Evolutionary conservation across 768 basidiomycete genomes (phyloP), one percentile per base, ranked within the genome.

Genomic region (Lactarius pseudohatsudake): DNA sequence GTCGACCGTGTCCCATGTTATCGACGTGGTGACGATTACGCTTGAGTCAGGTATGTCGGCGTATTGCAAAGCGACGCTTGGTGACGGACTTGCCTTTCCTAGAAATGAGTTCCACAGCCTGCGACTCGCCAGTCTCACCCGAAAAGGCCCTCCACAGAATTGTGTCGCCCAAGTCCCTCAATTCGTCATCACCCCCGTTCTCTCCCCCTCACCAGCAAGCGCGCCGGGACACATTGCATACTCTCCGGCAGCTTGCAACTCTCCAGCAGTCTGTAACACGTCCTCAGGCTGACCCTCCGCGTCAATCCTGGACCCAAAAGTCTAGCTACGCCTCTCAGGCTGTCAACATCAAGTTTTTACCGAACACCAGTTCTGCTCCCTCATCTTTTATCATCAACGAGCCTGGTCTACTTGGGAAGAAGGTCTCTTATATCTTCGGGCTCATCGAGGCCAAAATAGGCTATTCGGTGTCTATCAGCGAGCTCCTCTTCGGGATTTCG

Each of bases 1-100:
- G 65, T 20, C 47, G 8, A 3, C 11, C 2, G 30, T 66, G 13
- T 7, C n/a, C 56, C 3, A 5, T 0, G 20, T n/a, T 13, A 16
- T 62, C 1, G 28, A 34, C 11, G 13, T 28, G 2, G 61, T 66
- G n/a, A 66, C 57, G 15, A 54, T 66, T 43, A 11, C 15, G 11
- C 30, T 58, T 2, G 50, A 58, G 32, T 45, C 61, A 20, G 65
- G 65, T 66, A 43, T 40, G 36, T 53, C 10, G 4, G 40, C n/a
- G 47, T 4, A 0, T 22, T 22, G 1, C 11, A 22, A 47, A 11
- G 22, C 22, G 22, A 50, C 16, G 0, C 4, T 20, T 8, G 18
- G n/a, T 41, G 16, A 47, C 41, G 2, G 22, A 9, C 40, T 16
- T 18, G 13, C 45, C 26, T 20, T 20, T 26, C 9, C 7, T 30